Evolutionary conservation across 1,139 yeast species (phyloP).

Genomic region (Pichia sp.): DNA sequence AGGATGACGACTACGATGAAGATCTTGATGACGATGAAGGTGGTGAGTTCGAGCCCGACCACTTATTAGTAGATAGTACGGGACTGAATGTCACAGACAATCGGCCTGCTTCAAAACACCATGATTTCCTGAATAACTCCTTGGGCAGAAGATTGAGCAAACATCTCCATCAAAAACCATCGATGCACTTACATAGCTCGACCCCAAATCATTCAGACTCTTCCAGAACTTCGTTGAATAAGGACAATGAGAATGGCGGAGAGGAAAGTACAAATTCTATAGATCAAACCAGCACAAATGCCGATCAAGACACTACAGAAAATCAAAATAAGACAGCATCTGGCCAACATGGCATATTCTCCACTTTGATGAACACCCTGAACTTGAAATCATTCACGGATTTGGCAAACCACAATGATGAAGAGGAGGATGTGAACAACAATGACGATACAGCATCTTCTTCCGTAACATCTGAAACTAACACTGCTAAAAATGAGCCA

Average conservation of each 20-base stretch:
- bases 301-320: background rate
- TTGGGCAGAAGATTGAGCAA: background rate
- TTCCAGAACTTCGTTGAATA: background rate
- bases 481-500: conserved; percentile 8
- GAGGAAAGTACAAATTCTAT: conserved; percentile 2
- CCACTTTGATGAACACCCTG: conserved; percentile 26
- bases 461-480: background rate
- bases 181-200: conserved; percentile 7
- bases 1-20: conserved; percentile 1
- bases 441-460: background rate
- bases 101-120: background rate
- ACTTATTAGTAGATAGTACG: conserved; percentile 3
- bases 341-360: conserved; percentile 22
- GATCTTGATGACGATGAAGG: conserved; percentile 11
- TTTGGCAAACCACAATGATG: conserved; percentile 9
- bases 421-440: background rate
- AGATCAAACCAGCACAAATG: background rate
- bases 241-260: background rate
- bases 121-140: background rate
- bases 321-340: background rate
- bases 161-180: conserved; percentile 3
- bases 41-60: conserved; percentile 6
- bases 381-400: conserved; percentile 25
- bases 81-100: background rate
- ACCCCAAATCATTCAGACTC: conserved; percentile 14